Evolutionary conservation across 345 rosid species (phyloP).

Genomic region (Viola odorata): DNA sequence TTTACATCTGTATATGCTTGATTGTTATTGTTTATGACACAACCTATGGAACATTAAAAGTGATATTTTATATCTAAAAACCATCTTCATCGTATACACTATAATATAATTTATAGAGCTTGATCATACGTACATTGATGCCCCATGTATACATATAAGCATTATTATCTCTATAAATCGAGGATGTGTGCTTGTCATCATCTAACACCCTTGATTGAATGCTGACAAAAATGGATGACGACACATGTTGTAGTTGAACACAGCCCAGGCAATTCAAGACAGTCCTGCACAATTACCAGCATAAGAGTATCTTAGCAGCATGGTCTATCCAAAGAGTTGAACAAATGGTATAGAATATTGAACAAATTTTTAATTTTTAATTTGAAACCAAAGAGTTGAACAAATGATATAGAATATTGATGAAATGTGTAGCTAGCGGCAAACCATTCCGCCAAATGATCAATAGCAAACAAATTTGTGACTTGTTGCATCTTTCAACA

Average conservation of each 20-base stretch:
- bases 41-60: slow-evolving; percentile 11
- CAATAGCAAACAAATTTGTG: too few relatives aligned
- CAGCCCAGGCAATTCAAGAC: slow-evolving; percentile 85
- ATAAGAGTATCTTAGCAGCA: slow-evolving; percentile 7
- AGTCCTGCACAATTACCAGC: slow-evolving; percentile 50
- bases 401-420: too few relatives aligned
- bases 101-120: too few relatives aligned
- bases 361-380: too few relatives aligned
- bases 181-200: not conserved
- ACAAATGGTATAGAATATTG: too few relatives aligned
- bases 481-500: too few relatives aligned
- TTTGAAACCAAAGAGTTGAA: too few relatives aligned
- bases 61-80: slow-evolving; percentile 25
- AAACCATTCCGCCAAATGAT: too few relatives aligned
- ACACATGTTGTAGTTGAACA: too few relatives aligned
- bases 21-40: not conserved
- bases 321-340: not conserved
- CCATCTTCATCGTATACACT: not conserved
- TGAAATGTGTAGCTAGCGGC: too few relatives aligned
- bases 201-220: not conserved
- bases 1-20: slow-evolving; percentile 5
- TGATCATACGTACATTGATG: too few relatives aligned
- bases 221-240: too few relatives aligned
- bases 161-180: not conserved
- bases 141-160: not conserved